phyloP scores from a whole-genome alignment of 495 filamentous ascomycete genomes.

The Melanomma pulvis-pyrius region DNA sequence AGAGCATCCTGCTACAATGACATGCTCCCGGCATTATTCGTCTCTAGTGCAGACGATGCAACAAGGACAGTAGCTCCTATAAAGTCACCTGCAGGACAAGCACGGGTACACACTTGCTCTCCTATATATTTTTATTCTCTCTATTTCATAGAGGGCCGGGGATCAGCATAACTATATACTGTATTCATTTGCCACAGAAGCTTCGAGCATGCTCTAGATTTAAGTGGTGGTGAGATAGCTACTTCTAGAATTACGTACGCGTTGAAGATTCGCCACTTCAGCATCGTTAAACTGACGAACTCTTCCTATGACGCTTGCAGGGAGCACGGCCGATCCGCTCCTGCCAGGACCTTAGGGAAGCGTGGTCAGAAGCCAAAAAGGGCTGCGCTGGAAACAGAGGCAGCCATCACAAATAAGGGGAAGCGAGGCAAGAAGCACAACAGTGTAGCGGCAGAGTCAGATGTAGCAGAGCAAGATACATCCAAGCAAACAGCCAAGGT shows the following conservation, averaged over 20 bases:
- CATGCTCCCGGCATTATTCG: slow-evolving; percentile 1
- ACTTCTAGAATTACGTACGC: background rate
- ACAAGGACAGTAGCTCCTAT: slow-evolving; percentile 4
- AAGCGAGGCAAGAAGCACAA: background rate
- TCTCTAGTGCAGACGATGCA: background rate
- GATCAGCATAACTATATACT: slow-evolving; percentile 11
- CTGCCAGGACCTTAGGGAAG: no score
- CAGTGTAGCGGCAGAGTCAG: background rate
- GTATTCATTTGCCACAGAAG: slow-evolving; percentile 2
- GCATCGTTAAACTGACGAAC: no score
- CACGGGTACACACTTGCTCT: slow-evolving; percentile 3
- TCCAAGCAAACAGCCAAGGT: no score
- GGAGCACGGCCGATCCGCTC: no score
- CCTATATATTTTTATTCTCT: slow-evolving; percentile 1
- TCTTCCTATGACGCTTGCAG: no score
- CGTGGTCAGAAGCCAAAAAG: no score
- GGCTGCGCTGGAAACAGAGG: no score
- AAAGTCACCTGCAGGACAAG: slow-evolving; percentile 2
- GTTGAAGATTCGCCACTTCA: background rate
- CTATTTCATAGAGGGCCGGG: slow-evolving; percentile 10
- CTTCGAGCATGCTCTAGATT: background rate
- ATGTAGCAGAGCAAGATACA: background rate
- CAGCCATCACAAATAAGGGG: no score
- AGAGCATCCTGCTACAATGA: slow-evolving; percentile 1
- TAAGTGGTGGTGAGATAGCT: no score